Evolutionary conservation across 2,329 filamentous ascomycete genomes (phyloP).

Genomic region (Balansia obtecta): DNA sequence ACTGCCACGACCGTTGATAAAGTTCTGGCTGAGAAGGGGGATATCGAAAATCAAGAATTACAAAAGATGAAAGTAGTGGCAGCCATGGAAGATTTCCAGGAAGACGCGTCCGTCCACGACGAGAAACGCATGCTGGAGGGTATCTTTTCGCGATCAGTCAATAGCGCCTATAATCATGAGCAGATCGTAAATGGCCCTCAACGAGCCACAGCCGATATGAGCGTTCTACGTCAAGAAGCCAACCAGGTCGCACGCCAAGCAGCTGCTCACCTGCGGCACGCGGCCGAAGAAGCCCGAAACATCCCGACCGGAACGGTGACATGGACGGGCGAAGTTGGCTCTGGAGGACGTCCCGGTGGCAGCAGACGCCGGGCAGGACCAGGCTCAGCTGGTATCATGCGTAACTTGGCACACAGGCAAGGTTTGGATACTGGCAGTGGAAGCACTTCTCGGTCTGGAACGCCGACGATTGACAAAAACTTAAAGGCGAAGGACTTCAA

Average conservation of each 20-base stretch:
- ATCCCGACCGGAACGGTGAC: conserved; percentile 78
- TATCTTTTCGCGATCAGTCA: conserved; percentile 78
- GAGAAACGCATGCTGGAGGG: conserved; percentile 76
- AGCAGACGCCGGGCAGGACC: conserved; percentile 39
- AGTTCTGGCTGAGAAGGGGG: conserved; percentile 6
- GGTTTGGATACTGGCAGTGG: conserved; percentile 31
- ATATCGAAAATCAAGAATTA: conserved; percentile 30
- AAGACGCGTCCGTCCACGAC: conserved; percentile 37
- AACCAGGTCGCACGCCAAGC: conserved; percentile 67
- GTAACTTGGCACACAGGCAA: conserved; percentile 45
- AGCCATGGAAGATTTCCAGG: conserved; percentile 51
- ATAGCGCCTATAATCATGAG: conserved; percentile 88
- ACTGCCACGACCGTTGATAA: conserved; percentile 6
- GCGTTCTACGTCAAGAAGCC: conserved; percentile 71
- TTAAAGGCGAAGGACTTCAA: conserved; percentile 50
- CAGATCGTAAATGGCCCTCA: conserved; percentile 71
- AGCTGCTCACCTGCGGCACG: conserved; percentile 60
- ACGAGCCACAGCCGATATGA: conserved; percentile 59
- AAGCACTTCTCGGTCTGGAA: conserved; percentile 32
- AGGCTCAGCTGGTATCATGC: conserved; percentile 41
- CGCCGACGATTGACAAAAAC: conserved; percentile 26
- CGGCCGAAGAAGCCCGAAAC: conserved; percentile 57
- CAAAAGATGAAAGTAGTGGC: conserved; percentile 47
- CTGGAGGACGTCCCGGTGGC: conserved; percentile 56
- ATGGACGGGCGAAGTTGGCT: conserved; percentile 81